phyloP scores from a whole-genome alignment of 2,329 filamentous ascomycete genomes.

The Podosphaera xanthii region DNA sequence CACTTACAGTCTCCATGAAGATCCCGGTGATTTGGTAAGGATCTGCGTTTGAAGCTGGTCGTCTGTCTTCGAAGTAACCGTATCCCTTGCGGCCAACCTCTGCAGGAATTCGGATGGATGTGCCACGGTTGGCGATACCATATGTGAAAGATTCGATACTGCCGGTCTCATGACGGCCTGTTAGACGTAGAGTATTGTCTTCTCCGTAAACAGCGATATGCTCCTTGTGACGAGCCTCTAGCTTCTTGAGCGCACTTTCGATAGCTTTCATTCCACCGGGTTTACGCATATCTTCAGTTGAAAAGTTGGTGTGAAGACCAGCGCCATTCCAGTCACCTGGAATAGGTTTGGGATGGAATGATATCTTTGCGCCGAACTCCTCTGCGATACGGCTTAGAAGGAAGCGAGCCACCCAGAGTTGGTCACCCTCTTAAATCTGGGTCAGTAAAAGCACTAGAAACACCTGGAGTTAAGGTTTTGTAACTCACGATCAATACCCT shows the following conservation, averaged over 20 bases:
- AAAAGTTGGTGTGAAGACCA: constrained; percentile 85
- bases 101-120: constrained; percentile 79
- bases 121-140: constrained; percentile 88
- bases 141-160: constrained; percentile 82
- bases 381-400: constrained; percentile 78
- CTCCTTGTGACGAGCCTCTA: constrained; percentile 53
- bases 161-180: constrained; percentile 83
- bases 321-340: constrained; percentile 93
- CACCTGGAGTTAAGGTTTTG: not conserved
- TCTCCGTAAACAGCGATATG: constrained; percentile 89
- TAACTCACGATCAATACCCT: constrained; percentile 53
- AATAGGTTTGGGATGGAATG: constrained; percentile 88
- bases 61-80: constrained; percentile 81
- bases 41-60: constrained; percentile 67
- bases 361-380: constrained; percentile 90
- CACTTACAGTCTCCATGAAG: constrained; percentile 18
- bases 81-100: constrained; percentile 68
- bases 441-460: constrained; percentile 8
- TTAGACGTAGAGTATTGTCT: constrained; percentile 86
- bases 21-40: constrained; percentile 44
- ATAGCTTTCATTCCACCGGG: constrained; percentile 94
- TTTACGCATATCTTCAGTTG: constrained; percentile 64
- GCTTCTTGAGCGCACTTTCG: constrained; percentile 65
- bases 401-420: constrained; percentile 87
- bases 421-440: constrained; percentile 51